A percentile compares a stretch with the other conserved stretches of the same genome.
phyloP scores from a whole-genome alignment of 78 protist genomes.

The Polysphondylium violaceum region DNA sequence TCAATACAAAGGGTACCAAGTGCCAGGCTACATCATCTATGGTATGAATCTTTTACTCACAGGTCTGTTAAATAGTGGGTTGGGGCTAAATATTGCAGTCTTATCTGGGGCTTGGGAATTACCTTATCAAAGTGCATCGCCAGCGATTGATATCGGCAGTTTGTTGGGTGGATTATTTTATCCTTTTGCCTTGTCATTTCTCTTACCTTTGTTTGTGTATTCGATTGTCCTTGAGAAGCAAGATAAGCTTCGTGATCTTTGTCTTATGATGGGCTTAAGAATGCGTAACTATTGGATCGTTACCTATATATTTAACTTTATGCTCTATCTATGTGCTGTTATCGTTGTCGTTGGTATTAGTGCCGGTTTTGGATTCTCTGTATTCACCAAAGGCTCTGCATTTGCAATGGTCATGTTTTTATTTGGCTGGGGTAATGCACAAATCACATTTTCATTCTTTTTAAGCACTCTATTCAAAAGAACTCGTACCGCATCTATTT shows the following conservation, averaged over 20 bases:
- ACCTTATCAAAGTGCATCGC: too few relatives aligned
- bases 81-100: too few relatives aligned
- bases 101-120: too few relatives aligned
- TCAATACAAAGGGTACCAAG: too few relatives aligned
- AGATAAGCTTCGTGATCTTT: slow-evolving; percentile 52
- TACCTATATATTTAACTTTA: slow-evolving; percentile 69
- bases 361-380: slow-evolving; percentile 21
- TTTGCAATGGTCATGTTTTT: slow-evolving; percentile 63
- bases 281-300: slow-evolving; percentile 83
- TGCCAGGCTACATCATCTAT: too few relatives aligned
- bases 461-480: slow-evolving; percentile 56
- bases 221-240: slow-evolving; percentile 74
- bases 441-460: slow-evolving; percentile 75
- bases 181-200: slow-evolving; percentile 58
- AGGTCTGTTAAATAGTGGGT: too few relatives aligned
- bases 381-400: slow-evolving; percentile 23
- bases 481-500: slow-evolving; percentile 66
- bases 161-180: slow-evolving; percentile 71
- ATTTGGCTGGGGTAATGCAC: slow-evolving; percentile 81
- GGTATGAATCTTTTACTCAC: too few relatives aligned
- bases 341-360: slow-evolving; percentile 46
- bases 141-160: slow-evolving; percentile 54
- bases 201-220: slow-evolving; percentile 56
- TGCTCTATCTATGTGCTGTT: slow-evolving; percentile 51
- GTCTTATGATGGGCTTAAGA: slow-evolving; percentile 75